Evolutionary conservation across 495 filamentous ascomycete genomes (phyloP).

Genomic region (Xylaria cubensis): DNA sequence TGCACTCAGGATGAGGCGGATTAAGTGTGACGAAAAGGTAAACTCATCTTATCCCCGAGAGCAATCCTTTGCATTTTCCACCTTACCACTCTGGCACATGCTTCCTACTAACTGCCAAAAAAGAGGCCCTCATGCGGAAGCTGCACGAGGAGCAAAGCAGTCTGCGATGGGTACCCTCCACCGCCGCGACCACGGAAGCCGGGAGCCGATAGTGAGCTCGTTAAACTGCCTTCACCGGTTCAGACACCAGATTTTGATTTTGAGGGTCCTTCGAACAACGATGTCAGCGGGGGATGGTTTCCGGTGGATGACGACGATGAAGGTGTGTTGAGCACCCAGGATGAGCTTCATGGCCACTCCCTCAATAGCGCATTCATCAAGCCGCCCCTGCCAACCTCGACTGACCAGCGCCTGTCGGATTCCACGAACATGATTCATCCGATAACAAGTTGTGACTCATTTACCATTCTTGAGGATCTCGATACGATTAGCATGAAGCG

Average conservation of each 20-base stretch:
- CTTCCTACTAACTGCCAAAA: background rate
- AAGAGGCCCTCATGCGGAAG: background rate
- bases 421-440: too few relatives aligned
- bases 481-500: slow-evolving; percentile 79
- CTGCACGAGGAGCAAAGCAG: background rate
- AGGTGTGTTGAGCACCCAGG: background rate
- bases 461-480: slow-evolving; percentile 67
- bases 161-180: background rate
- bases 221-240: too few relatives aligned
- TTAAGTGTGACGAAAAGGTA: slow-evolving; percentile 4
- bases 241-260: too few relatives aligned
- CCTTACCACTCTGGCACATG: background rate
- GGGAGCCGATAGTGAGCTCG: background rate
- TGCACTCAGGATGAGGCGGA: background rate
- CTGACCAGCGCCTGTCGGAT: too few relatives aligned
- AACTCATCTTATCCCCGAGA: background rate
- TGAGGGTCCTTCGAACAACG: too few relatives aligned
- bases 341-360: background rate
- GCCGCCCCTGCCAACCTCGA: background rate
- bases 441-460: too few relatives aligned
- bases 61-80: background rate
- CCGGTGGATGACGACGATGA: background rate
- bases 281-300: background rate
- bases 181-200: background rate
- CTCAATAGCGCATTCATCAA: background rate